Conservation (phyloP, 257 asterid genomes). For the Haberlea rhodopensis region DNA sequence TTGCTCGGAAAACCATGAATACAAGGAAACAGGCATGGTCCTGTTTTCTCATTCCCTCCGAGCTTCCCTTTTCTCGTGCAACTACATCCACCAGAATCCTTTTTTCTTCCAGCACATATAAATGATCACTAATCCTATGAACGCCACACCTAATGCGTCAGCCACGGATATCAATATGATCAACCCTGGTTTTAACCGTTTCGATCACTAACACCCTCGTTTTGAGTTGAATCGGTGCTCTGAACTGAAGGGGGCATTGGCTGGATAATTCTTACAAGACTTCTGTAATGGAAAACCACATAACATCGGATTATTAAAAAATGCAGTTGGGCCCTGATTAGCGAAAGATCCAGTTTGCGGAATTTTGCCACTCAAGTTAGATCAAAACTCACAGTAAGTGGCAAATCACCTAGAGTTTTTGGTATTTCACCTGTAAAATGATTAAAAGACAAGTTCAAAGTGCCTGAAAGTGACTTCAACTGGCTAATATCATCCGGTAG, state of each 20-base stretch:
- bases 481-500: constrained; percentile 84
- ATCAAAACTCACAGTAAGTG: constrained; percentile 83
- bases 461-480: constrained; percentile 74
- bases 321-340: constrained; percentile 94
- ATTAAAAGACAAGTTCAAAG: constrained; percentile 73
- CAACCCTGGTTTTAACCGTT: constrained; percentile 69
- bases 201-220: constrained; percentile 26
- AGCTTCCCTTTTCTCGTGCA: constrained; percentile 85
- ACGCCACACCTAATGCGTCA: constrained; percentile 77
- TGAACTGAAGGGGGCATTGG: constrained; percentile 36
- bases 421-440: constrained; percentile 74
- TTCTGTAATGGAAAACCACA: constrained; percentile 94
- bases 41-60: constrained; percentile 57
- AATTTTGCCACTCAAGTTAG: constrained; percentile 85
- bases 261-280: constrained; percentile 53
- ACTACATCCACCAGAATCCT: constrained; percentile 84
- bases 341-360: constrained; percentile 91
- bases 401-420: constrained; percentile 66
- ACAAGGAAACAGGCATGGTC: constrained; percentile 58
- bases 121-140: constrained; percentile 67
- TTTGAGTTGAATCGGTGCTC: constrained; percentile 25
- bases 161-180: constrained; percentile 72
- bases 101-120: constrained; percentile 80
- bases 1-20: constrained; percentile 43
- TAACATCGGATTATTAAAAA: constrained; percentile 65